Evolutionary conservation across 352 stramenopile genomes (phyloP), one percentile per base, ranked within the genome.

Genomic region (Globisporangium irregulare): DNA sequence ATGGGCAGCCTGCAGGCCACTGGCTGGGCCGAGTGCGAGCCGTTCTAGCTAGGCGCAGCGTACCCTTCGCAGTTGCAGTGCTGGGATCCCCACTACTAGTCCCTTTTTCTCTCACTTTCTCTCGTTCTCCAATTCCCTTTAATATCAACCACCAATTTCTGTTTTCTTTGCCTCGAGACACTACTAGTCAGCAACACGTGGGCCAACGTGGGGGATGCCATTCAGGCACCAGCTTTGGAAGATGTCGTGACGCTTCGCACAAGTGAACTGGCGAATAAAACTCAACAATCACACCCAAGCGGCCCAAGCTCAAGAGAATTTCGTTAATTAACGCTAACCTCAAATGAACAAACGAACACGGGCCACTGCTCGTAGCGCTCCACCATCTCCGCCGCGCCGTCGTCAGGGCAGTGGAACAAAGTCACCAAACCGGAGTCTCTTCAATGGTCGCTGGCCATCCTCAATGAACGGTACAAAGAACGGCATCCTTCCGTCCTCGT

Each of bases 1-100:
- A 78, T 84, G 38, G 72, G 74, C 24, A 89, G 64, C 27, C 73
- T 87, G 25, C 80, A 85, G n/a, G 75, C 67, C 46, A 78, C 79
- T 59, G 82, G 84, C 15, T 91, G 82, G 82, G 74, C 79, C 34
- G 80, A 87, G 66, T 90, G 81, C 69, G 82, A 90, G 69, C 79
- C 79, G 24, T 84, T 84, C 50, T 92, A 72, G 70, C 41, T 18
- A 36, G 38, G 38, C 38, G 4, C 41, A 9, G 41, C 5, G 0
- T n/a, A n/a, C 41, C 4, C 20, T 48, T n/a, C 14, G 10, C 5
- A 48, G 41, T 48, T 48, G 14, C 41, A n/a, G 41, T n/a, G 41
- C 41, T 48, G 41, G 41, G 38, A 8, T 48, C 15, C 14, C 4
- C 41, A 4, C 41, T 48, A 48, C 7, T 7, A 48, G 14, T n/a